phyloP scores from a whole-genome alignment of 805 yeast genomes.

The Monosporozyma unispora region DNA sequence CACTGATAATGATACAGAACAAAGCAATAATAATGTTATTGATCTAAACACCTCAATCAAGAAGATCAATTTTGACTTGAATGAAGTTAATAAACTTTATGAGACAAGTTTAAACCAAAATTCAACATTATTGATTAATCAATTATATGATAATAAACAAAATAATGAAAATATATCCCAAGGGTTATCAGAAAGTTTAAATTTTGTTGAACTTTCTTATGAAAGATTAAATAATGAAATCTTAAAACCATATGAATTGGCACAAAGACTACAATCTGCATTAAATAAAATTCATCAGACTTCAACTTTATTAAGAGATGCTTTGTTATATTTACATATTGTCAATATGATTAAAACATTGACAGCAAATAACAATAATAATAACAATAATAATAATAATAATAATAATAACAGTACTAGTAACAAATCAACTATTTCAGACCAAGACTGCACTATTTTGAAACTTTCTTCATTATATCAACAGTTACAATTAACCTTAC shows the following conservation, averaged over 20 bases:
- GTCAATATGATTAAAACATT: constrained; percentile 16
- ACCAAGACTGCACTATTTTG: constrained; percentile 5
- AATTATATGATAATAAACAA: constrained; percentile 14
- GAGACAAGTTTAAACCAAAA: constrained; percentile 16
- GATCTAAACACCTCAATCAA: constrained; percentile 27
- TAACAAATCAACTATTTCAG: background rate
- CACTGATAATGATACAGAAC: background rate
- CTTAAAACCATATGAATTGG: constrained; percentile 23
- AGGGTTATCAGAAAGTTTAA: constrained; percentile 18
- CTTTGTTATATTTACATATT: constrained; percentile 22
- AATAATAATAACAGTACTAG: background rate
- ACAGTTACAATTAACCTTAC: constrained; percentile 19
- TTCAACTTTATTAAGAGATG: constrained; percentile 24
- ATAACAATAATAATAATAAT: background rate
- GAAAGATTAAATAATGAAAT: constrained; percentile 25
- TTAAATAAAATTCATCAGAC: constrained; percentile 29
- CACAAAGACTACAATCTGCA: constrained; percentile 24
- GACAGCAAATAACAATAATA: background rate
- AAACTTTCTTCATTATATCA: constrained; percentile 20
- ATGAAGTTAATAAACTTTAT: constrained; percentile 20
- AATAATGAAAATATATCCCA: constrained; percentile 9
- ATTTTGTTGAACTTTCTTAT: constrained; percentile 24
- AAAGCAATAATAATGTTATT: constrained; percentile 8
- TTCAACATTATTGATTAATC: constrained; percentile 19
- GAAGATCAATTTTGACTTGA: constrained; percentile 21